A percentile compares a stretch with the other conserved stretches of the same genome.
phyloP scores from a whole-genome alignment of 164 flowering plant genomes.

The Magnolia kwangsiensis region DNA sequence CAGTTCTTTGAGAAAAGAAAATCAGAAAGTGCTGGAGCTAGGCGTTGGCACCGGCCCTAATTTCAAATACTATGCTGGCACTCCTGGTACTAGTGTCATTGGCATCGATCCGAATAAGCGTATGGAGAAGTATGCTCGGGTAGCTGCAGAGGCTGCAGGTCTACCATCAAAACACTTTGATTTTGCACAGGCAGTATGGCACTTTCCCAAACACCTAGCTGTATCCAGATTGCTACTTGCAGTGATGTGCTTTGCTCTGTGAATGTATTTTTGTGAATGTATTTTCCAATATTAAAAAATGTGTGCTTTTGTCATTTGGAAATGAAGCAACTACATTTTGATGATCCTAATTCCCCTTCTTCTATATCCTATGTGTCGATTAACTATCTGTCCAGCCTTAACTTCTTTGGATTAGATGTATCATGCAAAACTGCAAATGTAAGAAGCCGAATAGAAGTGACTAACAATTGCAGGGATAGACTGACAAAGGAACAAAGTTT shows the following conservation, averaged over 20 bases:
- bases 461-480: background rate
- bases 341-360: background rate
- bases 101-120: conserved; percentile 77
- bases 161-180: conserved; percentile 43
- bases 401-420: background rate
- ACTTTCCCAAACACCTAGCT: background rate
- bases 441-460: background rate
- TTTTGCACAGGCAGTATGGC: conserved; percentile 64
- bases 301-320: background rate
- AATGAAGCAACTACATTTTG: background rate
- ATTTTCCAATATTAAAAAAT: background rate
- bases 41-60: conserved; percentile 95
- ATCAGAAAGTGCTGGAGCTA: conserved; percentile 65
- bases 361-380: background rate
- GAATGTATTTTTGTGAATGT: background rate
- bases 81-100: conserved; percentile 38
- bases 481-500: background rate
- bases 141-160: conserved; percentile 66
- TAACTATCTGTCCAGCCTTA: background rate
- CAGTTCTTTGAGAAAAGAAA: conserved; percentile 51
- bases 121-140: conserved; percentile 82
- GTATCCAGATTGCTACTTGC: background rate
- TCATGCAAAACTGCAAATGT: background rate
- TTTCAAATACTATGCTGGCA: conserved; percentile 65
- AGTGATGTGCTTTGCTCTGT: background rate